Conservation (phyloP, 345 rosid genomes). For the Murraya koenigii region DNA sequence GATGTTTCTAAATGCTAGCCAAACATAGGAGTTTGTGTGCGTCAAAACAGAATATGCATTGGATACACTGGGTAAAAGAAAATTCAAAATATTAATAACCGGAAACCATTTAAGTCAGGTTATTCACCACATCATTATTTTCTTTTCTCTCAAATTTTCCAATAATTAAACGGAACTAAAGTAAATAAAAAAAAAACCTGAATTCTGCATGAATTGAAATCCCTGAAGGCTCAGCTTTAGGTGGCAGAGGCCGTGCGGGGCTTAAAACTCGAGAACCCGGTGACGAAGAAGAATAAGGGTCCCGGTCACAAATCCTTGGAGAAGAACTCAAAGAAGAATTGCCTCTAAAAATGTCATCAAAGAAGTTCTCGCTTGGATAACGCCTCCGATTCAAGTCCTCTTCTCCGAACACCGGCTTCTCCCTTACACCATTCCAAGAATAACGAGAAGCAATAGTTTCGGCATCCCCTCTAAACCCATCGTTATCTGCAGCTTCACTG, state of each 20-base stretch:
- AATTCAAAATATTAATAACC: background rate
- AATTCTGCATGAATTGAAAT: constrained; percentile 52
- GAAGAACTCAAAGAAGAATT: constrained; percentile 44
- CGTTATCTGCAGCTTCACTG: constrained; percentile 31
- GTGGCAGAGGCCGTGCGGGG: constrained; percentile 52
- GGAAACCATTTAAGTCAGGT: background rate
- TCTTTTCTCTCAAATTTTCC: background rate
- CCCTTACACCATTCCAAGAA: constrained; percentile 41
- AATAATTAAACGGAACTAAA: background rate
- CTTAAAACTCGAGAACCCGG: constrained; percentile 52
- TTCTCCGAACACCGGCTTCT: constrained; percentile 84
- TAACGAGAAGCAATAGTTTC: constrained; percentile 15
- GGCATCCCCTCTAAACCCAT: constrained; percentile 18
- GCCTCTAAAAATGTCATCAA: constrained; percentile 66
- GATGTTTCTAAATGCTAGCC: background rate
- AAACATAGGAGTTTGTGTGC: background rate
- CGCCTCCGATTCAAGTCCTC: constrained; percentile 43
- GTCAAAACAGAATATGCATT: background rate
- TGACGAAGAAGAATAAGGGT: constrained; percentile 43
- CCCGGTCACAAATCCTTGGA: constrained; percentile 44
- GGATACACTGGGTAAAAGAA: background rate
- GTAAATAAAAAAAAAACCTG: constrained; percentile 47
- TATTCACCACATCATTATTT: background rate
- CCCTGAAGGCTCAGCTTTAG: constrained; percentile 44
- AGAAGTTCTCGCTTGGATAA: constrained; percentile 49